phyloP scores from a whole-genome alignment of 1,284 basidiomycete genomes.

The Xerocomus amazonicus region DNA sequence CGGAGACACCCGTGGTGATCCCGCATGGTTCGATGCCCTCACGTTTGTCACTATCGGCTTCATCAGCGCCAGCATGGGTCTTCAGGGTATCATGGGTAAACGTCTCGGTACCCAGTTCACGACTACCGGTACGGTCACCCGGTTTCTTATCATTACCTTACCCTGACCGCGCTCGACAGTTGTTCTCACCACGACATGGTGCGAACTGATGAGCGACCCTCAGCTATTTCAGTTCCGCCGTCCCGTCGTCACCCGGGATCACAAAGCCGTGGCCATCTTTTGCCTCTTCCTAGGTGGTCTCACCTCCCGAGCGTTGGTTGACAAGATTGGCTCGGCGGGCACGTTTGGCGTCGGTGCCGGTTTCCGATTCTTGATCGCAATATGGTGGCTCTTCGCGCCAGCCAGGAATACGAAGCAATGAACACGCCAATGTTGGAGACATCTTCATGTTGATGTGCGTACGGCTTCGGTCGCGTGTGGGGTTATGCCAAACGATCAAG shows the following conservation, averaged over 20 bases:
- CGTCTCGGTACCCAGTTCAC: constrained; percentile 71
- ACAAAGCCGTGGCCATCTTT: constrained; percentile 65
- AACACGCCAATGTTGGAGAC: not conserved
- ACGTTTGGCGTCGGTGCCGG: constrained; percentile 69
- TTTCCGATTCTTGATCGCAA: constrained; percentile 57
- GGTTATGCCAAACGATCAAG: not conserved
- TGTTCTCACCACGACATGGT: constrained; percentile 80
- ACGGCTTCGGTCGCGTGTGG: no score
- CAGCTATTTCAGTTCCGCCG: constrained; percentile 55
- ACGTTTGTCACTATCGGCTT: constrained; percentile 72
- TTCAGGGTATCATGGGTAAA: constrained; percentile 85
- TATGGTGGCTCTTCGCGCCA: constrained; percentile 70
- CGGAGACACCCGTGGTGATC: constrained; percentile 51
- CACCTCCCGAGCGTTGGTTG: constrained; percentile 61
- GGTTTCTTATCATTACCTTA: no score
- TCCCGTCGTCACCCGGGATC: constrained; percentile 63
- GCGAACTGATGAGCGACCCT: constrained; percentile 80
- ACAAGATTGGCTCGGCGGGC: constrained; percentile 57
- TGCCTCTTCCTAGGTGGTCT: constrained; percentile 78
- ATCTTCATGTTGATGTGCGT: no score
- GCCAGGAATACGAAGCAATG: constrained; percentile 36
- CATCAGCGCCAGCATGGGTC: constrained; percentile 72
- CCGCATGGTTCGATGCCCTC: constrained; percentile 64
- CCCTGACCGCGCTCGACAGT: constrained; percentile 37
- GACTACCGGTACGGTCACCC: constrained; percentile 56